A percentile compares a stretch with the other conserved stretches of the same genome.
Conservation (phyloP, 2,329 filamentous ascomycete species). For the Piedraia hortae region DNA sequence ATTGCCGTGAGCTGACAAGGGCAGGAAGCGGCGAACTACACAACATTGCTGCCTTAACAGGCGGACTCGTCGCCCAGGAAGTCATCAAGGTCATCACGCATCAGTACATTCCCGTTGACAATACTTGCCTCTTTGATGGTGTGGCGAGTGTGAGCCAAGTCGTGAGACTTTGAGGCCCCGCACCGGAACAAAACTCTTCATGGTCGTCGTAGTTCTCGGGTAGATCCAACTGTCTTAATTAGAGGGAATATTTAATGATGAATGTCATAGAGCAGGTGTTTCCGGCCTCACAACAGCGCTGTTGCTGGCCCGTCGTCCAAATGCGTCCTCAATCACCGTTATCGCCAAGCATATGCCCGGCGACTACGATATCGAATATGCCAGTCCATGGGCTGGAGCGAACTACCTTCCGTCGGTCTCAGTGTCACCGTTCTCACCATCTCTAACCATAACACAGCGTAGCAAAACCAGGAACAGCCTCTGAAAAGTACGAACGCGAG, state of each 20-base stretch:
- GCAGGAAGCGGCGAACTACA: slow-evolving; percentile 68
- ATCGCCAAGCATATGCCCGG: slow-evolving; percentile 78
- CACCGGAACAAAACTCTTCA: slow-evolving; percentile 1
- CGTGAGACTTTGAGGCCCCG: slow-evolving; percentile 4
- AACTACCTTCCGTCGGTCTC: slow-evolving; percentile 35
- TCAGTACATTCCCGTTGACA: slow-evolving; percentile 37
- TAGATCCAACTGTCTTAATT: too few relatives aligned
- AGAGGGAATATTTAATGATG: background rate
- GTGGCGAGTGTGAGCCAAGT: slow-evolving; percentile 24
- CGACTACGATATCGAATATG: slow-evolving; percentile 76
- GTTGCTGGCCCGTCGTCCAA: slow-evolving; percentile 29
- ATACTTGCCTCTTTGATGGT: slow-evolving; percentile 35
- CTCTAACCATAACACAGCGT: too few relatives aligned
- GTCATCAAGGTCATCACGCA: slow-evolving; percentile 66
- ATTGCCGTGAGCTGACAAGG: slow-evolving; percentile 28
- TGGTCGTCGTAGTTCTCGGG: slow-evolving; percentile 20
- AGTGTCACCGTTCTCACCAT: too few relatives aligned
- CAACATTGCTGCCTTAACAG: slow-evolving; percentile 66
- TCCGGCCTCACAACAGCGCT: slow-evolving; percentile 38
- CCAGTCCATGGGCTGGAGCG: slow-evolving; percentile 69
- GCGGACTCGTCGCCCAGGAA: slow-evolving; percentile 90
- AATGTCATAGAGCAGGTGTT: slow-evolving; percentile 29
- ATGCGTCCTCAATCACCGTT: slow-evolving; percentile 34
- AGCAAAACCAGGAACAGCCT: slow-evolving; percentile 14
- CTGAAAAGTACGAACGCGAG: slow-evolving; percentile 16